Conservation (phyloP, 805 yeast genomes). For the Wickerhamiella kazuoi region DNA sequence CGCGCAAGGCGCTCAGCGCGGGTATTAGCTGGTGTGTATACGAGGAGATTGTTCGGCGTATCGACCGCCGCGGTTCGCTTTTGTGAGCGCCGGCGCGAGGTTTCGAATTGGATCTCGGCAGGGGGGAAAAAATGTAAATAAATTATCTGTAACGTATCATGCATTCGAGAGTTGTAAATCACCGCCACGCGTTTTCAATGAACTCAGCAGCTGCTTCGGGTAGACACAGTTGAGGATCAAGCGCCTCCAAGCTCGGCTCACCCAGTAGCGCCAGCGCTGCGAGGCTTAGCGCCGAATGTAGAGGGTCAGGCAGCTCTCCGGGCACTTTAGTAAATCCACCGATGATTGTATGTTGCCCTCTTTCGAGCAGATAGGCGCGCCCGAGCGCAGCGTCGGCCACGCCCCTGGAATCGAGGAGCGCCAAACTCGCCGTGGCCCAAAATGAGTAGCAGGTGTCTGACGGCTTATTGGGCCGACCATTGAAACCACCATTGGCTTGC, state of each 20-base stretch:
- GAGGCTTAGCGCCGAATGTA: conserved; percentile 41
- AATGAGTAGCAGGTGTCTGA: conserved; percentile 80
- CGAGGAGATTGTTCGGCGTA: conserved; percentile 50
- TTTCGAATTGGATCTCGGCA: not conserved
- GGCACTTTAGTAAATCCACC: conserved; percentile 71
- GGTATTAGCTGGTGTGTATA: conserved; percentile 96
- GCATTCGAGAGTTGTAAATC: not conserved
- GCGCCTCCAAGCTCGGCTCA: conserved; percentile 6
- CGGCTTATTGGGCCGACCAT: conserved; percentile 71
- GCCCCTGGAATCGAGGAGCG: conserved; percentile 22
- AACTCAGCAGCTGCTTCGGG: not conserved
- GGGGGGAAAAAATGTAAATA: too few species aligned
- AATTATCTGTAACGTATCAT: not conserved
- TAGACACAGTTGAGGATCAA: conserved; percentile 15
- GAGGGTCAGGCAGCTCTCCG: conserved; percentile 38
- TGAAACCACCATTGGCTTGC: conserved; percentile 45
- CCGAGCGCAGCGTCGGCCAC: conserved; percentile 25
- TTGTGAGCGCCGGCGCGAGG: conserved; percentile 11
- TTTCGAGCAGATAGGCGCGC: conserved; percentile 28
- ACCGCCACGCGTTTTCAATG: not conserved
- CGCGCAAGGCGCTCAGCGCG: conserved; percentile 76
- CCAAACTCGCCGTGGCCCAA: conserved; percentile 55
- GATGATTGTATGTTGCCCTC: conserved; percentile 41
- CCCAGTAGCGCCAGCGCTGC: conserved; percentile 27
- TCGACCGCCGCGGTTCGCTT: conserved; percentile 11